Evolutionary conservation across 1,139 yeast species (phyloP), one percentile per base, ranked within the genome.

Genomic region (Suhomyces bribrorum): DNA sequence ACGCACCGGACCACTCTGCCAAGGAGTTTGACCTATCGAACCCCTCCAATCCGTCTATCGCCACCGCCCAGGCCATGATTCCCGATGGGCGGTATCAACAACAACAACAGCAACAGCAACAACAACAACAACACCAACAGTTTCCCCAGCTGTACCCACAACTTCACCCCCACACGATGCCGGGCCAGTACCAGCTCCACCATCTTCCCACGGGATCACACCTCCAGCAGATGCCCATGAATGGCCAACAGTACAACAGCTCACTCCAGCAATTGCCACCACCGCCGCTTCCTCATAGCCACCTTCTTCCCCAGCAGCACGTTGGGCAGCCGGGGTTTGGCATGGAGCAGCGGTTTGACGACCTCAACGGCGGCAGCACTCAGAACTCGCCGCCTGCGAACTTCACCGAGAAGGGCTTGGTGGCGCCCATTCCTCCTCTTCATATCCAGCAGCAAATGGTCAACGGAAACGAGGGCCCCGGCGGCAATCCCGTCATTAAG

Each of bases 371-470:
- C 15, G 16, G 20, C 15, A 32, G 38, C 15, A 20, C 27, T 22
- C 35, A 41, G 28, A 37, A 33, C 33, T 29, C 43, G 36, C 32
- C 46, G 34, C 9, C 43, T 33, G 35, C 46, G 32, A 34, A 31
- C 39, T 36, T 44, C 42, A 18, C 43, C 37, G 59, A 56, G 13
- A 51, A 51, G 37, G 63, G 64, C 5, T 53, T 64, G 25, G 68
- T 68, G 37, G 58, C 70, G 7, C 76, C 75, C 0, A 71, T 71
- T 14, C 76, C 77, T 1, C 76, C 77, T 2, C 57, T 71, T 22
- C 76, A 70, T 44, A 63, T 69, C 25, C 77, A 70, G 48, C 77
- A 72, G 40, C 74, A 69, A 45, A 46, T 67, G 17, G 66, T 60
- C 27, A 57, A 59, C 26, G 48, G 49, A 15, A 40, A 47, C 12